Evolutionary conservation across 306 rosid species (phyloP).

Genomic region (Prunus campanulata): DNA sequence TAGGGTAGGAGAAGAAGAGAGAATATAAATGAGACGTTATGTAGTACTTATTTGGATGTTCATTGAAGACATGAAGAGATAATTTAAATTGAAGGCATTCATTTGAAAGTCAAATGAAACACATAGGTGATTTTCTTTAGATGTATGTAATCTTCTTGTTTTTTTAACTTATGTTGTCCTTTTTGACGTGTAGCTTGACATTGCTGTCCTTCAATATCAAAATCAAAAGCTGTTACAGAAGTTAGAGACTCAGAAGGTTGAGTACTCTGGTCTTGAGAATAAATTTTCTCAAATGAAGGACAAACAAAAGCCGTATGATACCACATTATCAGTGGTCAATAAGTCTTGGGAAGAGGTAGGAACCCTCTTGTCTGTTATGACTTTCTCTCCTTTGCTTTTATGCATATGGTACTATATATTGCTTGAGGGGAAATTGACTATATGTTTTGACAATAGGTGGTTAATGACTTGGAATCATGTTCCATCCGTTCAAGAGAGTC

Average conservation of each 20-base stretch:
- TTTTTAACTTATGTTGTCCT: constrained; percentile 22
- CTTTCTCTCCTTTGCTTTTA: not conserved
- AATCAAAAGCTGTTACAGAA: constrained; percentile 88
- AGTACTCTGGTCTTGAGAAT: constrained; percentile 56
- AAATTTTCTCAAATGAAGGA: constrained; percentile 59
- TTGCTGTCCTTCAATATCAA: constrained; percentile 82
- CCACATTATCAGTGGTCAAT: constrained; percentile 56
- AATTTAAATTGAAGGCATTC: not conserved
- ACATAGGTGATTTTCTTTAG: too few species aligned
- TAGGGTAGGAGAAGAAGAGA: not conserved
- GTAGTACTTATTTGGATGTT: not conserved
- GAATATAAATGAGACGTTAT: not conserved
- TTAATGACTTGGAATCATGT: constrained; percentile 64
- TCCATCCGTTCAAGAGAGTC: constrained; percentile 48
- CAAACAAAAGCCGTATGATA: constrained; percentile 65
- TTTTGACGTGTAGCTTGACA: constrained; percentile 64
- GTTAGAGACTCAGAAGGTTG: constrained; percentile 87
- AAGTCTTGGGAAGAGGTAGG: constrained; percentile 77
- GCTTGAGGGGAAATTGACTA: constrained; percentile 24
- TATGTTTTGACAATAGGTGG: constrained; percentile 49
- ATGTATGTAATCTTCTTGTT: not conserved
- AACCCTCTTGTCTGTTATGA: constrained; percentile 12
- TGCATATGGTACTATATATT: constrained; percentile 22
- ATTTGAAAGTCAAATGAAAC: not conserved
- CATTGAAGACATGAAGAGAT: not conserved